These are phyloP conservation scores for Spencermartinsiella ligniputridi DNA, from an alignment of 1,139 yeast genomes.

Conservation along the genomic window DNA sequence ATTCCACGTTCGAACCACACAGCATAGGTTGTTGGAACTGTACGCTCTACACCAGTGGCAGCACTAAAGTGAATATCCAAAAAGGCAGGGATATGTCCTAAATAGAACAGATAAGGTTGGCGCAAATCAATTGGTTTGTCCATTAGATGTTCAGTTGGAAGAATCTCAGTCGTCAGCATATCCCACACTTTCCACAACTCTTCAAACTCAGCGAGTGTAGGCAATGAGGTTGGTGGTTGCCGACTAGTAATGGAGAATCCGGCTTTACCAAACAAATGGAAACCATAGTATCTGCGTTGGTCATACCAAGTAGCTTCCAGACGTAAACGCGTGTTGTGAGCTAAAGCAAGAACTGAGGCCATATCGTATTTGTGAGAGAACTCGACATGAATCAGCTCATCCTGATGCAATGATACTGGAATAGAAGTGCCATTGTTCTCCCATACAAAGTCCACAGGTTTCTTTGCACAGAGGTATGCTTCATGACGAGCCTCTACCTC, in stretches of 20 bases:
- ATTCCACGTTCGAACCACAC: conserved; percentile 3
- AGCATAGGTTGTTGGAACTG: conserved; percentile 1
- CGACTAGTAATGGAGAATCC: neutral
- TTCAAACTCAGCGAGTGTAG: conserved; percentile 1
- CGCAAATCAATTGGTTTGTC: conserved; percentile 5
- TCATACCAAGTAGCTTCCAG: conserved; percentile 1
- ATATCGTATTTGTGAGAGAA: conserved; percentile 1
- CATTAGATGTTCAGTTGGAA: neutral
- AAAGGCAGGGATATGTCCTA: conserved; percentile 6
- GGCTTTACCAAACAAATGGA: neutral
- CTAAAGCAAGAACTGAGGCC: neutral
- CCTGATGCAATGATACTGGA: neutral
- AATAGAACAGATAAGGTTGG: conserved; percentile 2
- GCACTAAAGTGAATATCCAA: conserved; percentile 2
- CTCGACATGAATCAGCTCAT: conserved; percentile 2
- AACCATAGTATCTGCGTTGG: neutral
- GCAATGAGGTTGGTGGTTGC: neutral
- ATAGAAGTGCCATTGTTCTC: neutral
- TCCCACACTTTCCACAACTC: conserved; percentile 5
- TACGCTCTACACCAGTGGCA: neutral
- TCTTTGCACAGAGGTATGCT: neutral
- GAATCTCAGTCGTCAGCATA: conserved; percentile 2
- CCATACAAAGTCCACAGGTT: neutral
- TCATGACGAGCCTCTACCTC: conserved; percentile 2
- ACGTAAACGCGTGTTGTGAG: neutral